Evolutionary conservation across 345 rosid species (phyloP), one percentile per base, ranked within the genome.

Genomic region (Gossypium anomalum): DNA sequence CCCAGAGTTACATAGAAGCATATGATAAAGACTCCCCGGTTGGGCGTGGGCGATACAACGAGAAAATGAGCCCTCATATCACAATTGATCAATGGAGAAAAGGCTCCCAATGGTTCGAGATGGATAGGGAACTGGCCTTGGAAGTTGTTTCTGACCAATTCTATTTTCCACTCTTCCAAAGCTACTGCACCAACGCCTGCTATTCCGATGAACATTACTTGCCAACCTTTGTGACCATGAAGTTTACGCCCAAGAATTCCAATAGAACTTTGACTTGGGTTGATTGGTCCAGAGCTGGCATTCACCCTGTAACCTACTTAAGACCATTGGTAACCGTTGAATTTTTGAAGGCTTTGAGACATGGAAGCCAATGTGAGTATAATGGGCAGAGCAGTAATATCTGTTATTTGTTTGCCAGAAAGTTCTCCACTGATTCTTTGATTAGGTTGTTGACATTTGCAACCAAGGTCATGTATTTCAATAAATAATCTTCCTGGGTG

Each of bases 51-150:
- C 84, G 97, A 8, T 94, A 92, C 75, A 83, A 56, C 77, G 71
- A 49, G 0, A 70, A 51, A 29, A 88, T 94, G 94, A 77, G 80
- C 25, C 97, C 98, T 11, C 76, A 72, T 7, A 60, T 94, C 62
- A 70, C 44, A 14, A 48, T 89, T 7, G 49, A 55, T 0, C 85
- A 90, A 51, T 93, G 98, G 98, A 72, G 97, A n/a, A 93, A 93
- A 80, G 98, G 98, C 2, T 83, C 97, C 11, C 97, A 93, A 19
- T 93, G 98, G 97, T 89, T 93, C 65, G 92, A 87, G 70, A 49
- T 89, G 64, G 87, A 88, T 73, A 86, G 98, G 41, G 75, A 74
- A 41, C 80, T 89, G 0, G 98, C 97, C 43, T 3, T 83, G 0
- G 86, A 88, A 43, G 75, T 90, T 2, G 89, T 93, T 20, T 88